Evolutionary conservation across 306 rosid species (phyloP), one percentile per base, ranked within the genome.

Genomic region (Vachellia pachyceras): DNA sequence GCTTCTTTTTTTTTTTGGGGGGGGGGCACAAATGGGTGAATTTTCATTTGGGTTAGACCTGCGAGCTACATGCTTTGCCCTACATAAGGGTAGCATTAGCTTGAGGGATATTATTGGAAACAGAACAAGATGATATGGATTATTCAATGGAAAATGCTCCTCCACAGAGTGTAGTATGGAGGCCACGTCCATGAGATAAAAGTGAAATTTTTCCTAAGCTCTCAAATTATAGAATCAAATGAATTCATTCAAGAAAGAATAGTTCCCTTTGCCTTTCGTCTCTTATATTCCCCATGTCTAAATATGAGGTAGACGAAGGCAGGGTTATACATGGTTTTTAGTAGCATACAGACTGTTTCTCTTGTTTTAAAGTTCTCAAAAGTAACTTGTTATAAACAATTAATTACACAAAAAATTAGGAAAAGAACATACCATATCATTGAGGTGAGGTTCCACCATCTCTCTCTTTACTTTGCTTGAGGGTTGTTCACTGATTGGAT

Each of bases 391-490:
- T 41, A 39, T 20, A n/a, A 49, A 13, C 50, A 75, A 23, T 11
- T 71, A 81, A 72, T 22, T 17, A 36, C 57, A 41, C 22, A 47
- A 68, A 35, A 77, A 65, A 41, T 70, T 52, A 76, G 75, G 12
- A 69, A 37, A 69, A 54, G 76, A 45, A 79, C 88, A 81, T 87
- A 93, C 98, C 94, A 22, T 83, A 84, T 90, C 91, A 77, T 89
- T 93, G 84, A 70, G 81, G 66, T 82, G 97, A 55, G 91, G 85
- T 83, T 91, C 98, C 77, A 85, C 83, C 23, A 82, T 74, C 85
- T 93, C 97, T 84, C 79, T 89, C 85, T 91, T 93, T 44, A 93
- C 89, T 90, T 92, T 90, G 90, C 91, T 57, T 12, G 86, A 58
- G 69, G 78, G 76, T 79, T 77, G 79, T 76, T 82, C 91, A 23